Conservation (phyloP, 1,284 basidiomycete species). For the Lentinula novae-zelandiae region DNA sequence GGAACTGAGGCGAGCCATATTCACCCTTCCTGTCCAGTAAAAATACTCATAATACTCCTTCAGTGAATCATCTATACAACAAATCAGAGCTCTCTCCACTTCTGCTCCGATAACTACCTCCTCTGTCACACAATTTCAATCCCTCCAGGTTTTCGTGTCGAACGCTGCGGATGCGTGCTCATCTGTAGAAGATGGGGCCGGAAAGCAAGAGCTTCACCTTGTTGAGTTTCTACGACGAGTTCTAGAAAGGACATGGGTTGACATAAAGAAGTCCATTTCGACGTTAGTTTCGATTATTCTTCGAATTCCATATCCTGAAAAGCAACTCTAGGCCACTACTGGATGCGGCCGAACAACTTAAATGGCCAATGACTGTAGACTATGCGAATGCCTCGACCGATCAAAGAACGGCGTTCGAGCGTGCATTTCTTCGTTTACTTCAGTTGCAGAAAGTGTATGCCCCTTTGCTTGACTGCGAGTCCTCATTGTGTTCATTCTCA, state of each 20-base stretch:
- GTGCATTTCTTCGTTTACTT: constrained; percentile 72
- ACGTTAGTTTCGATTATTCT: constrained; percentile 42
- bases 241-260: constrained; percentile 67
- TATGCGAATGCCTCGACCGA: constrained; percentile 48
- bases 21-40: neutral
- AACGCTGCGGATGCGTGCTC: constrained; percentile 41
- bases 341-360: constrained; percentile 63
- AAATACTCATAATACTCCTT: constrained; percentile 5
- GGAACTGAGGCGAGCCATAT: constrained; percentile 62
- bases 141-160: constrained; percentile 57
- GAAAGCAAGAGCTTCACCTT: constrained; percentile 49
- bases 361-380: constrained; percentile 79
- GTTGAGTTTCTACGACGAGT: constrained; percentile 56
- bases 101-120: constrained; percentile 38
- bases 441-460: constrained; percentile 74
- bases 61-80: constrained; percentile 56
- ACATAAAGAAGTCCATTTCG: constrained; percentile 64
- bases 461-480: neutral
- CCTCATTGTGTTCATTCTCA: constrained; percentile 7
- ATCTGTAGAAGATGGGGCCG: constrained; percentile 41
- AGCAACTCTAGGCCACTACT: constrained; percentile 50
- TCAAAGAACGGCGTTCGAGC: constrained; percentile 65
- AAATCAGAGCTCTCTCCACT: constrained; percentile 34
- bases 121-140: constrained; percentile 55
- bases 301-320: neutral